These are phyloP conservation scores for Dryas integrifolia DNA, from an alignment of 331 rosid species.

Conservation along the genomic window DNA sequence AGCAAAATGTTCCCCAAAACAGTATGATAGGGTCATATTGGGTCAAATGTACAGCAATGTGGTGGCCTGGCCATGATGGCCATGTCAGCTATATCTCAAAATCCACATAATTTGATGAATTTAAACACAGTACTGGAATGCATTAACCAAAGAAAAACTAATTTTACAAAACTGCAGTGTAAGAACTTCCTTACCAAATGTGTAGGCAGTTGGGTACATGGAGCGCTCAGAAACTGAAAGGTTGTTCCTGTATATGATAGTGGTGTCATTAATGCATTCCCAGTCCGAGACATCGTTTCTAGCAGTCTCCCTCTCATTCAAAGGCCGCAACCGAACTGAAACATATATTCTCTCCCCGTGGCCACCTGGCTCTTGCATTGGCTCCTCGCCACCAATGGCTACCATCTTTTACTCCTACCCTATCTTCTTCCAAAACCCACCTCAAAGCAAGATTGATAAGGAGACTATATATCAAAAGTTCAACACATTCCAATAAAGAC, in stretches of 20 bases:
- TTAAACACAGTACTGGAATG: constrained; percentile 4
- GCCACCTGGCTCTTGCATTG: constrained; percentile 32
- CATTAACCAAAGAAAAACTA: constrained; percentile 10
- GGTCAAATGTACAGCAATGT: constrained; percentile 16
- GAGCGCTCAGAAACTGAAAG: constrained; percentile 83
- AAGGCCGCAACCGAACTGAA: constrained; percentile 79
- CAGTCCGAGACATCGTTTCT: constrained; percentile 75
- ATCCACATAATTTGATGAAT: constrained; percentile 6
- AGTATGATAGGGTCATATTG: neutral
- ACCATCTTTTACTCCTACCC: constrained; percentile 53
- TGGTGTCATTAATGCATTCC: constrained; percentile 80
- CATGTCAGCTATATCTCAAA: neutral
- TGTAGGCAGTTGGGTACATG: constrained; percentile 76
- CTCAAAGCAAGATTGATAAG: constrained; percentile 32
- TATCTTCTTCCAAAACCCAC: constrained; percentile 24
- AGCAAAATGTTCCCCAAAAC: constrained; percentile 23
- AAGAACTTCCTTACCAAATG: constrained; percentile 60
- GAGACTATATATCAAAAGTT: constrained; percentile 34
- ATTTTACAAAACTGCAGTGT: constrained; percentile 2
- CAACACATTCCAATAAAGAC: constrained; percentile 20
- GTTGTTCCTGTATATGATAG: constrained; percentile 71
- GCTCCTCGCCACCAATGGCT: constrained; percentile 65
- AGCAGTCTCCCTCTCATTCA: constrained; percentile 55
- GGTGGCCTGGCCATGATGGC: constrained; percentile 6
- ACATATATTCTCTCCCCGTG: constrained; percentile 59